Base-by-base conservation (phyloP, 139 green algal genomes). In the Closterium sp. region DNA sequence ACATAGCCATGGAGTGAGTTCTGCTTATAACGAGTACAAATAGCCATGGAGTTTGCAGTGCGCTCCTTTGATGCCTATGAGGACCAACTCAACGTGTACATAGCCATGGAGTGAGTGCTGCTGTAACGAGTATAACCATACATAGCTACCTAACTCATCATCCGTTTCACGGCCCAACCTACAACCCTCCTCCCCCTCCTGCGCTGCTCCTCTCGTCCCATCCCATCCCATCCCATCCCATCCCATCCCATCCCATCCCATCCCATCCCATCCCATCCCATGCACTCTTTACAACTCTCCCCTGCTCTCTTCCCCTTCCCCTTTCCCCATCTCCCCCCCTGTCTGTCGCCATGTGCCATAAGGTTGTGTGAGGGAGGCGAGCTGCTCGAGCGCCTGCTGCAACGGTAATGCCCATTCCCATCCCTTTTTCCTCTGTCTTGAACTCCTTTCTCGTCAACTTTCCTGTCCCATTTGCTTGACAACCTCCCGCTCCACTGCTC, bases 1-100 rank as follows among this genome's bases (percentile, higher is more conserved):
- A 96, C 89, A 95, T 96, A 62, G 94, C 97, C 45, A 98, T 98
- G 97, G 97, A 93, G 91, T 93, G 62, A 92, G 89, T 90, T 34
- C 85, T 5, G 17, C 62, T 79, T 79, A 27, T 79, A 79, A 79
- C 62, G 62, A 79, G 62, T 79, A 70, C 45, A 70, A 70, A 13
- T 13, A 70, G 3, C 32, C 32, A 38, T 38, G 32, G 88, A 91
- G 10, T 97, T 98, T 95, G 95, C 98, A 50, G 97, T 97, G 38
- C 89, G 50, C 1, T 93, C 89, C 62, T 95, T 95, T 31, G 96
- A 92, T 2, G 96, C 97, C 93, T 98, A 96, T 79, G 97, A 98
- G 93, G 97, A 99, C 94, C 93, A 86, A n/a, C 27, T 92, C 28
- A 92, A 95, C 89, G 92, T 96, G 17, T 93, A 96, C 89, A 95